Evolutionary conservation across 192 early-diverging fungal species (phyloP), one percentile per base, ranked within the genome.

Genomic region (Backusella tuberculispora): DNA sequence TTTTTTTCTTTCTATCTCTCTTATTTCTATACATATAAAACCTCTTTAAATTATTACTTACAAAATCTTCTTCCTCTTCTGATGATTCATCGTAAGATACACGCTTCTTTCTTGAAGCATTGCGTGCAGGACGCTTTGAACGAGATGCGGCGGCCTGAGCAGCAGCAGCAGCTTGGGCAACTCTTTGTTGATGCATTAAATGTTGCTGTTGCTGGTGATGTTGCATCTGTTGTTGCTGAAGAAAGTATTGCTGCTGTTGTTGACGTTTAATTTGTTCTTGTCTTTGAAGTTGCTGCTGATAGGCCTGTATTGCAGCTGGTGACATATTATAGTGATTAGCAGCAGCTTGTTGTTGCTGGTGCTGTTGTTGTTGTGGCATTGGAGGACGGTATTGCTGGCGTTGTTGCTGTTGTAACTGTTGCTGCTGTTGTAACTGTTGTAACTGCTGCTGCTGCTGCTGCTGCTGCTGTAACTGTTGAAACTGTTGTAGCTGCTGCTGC

Each of bases 71-170:
- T 56, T 77, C 76, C 37, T 77, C 76, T 21, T 77, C 76, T 26
- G 63, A 63, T 8, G 79, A 80, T 4, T 75, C 42, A 43, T 76
- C 79, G 19, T 80, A 75, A n/a, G 76, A 67, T 10, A 21, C 42
- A 26, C 53, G 45, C 56, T 73, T 80, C 72, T 80, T 80, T 42
- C 50, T 78, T 15, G 73, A 63, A 29, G 79, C 72, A 34, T 73
- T 72, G 29, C 79, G 44, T 15, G 60, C 46, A 34, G 77, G 69
- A 65, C 73, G 48, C 13, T 67, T 44, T 8, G 48, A 48, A 9
- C 50, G 66, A 42, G 53, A 53, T 6, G 66, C 34, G 47, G 48
- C 15, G 8, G 45, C 6, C 29, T 69, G 68, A 34, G 29, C 29
- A 34, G 29, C 29, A 34, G 29, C 29, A 34, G 29, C 29, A 37